Evolutionary conservation across 1,284 basidiomycete species (phyloP).

Genomic region (Gymnopus androsaceus): DNA sequence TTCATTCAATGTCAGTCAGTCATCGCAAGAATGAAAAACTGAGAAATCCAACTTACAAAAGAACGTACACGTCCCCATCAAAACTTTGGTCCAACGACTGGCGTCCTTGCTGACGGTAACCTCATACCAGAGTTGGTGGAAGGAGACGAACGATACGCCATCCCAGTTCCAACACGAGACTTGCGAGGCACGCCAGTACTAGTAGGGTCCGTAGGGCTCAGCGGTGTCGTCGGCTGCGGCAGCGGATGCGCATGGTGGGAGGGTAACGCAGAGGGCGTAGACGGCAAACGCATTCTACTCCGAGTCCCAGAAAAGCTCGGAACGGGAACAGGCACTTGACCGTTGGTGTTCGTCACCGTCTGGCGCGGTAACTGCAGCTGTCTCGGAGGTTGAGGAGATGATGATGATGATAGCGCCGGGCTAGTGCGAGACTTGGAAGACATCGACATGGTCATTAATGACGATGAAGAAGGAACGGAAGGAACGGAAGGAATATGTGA

Average conservation of each 20-base stretch:
- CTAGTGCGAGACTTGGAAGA: no score
- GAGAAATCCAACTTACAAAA: neutral
- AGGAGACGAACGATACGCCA: slow-evolving; percentile 53
- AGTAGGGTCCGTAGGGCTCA: slow-evolving; percentile 5
- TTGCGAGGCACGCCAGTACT: no score
- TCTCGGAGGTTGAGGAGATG: slow-evolving; percentile 19
- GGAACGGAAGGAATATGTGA: neutral
- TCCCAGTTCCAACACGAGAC: slow-evolving; percentile 68
- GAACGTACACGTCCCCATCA: no score
- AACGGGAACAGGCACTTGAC: slow-evolving; percentile 38
- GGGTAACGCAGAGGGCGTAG: neutral
- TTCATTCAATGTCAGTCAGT: neutral
- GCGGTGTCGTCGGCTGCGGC: slow-evolving; percentile 15
- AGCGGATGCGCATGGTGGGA: slow-evolving; percentile 10
- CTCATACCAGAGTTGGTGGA: slow-evolving; percentile 8
- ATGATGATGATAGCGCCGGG: no score
- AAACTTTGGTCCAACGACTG: slow-evolving; percentile 4
- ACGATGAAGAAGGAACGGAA: neutral
- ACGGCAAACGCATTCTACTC: slow-evolving; percentile 2
- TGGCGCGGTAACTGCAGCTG: slow-evolving; percentile 24
- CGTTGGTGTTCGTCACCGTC: slow-evolving; percentile 15
- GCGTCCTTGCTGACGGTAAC: neutral
- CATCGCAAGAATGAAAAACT: neutral
- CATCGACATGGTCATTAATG: slow-evolving; percentile 2
- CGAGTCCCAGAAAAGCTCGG: slow-evolving; percentile 9